phyloP scores from a whole-genome alignment of 768 basidiomycete species.

The Tulasnella sp. region DNA sequence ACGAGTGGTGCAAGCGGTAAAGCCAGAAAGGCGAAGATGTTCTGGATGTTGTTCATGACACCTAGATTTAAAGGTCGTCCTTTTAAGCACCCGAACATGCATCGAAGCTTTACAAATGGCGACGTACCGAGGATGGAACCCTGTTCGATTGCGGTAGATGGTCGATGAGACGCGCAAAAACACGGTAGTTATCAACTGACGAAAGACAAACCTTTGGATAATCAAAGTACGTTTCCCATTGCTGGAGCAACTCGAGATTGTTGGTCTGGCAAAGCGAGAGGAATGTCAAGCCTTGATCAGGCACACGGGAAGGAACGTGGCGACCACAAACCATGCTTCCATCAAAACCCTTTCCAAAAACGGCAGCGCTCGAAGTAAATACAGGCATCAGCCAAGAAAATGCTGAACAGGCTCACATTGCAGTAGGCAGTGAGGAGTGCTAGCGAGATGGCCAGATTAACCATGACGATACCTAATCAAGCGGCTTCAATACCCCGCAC shows the following conservation, averaged over 20 bases:
- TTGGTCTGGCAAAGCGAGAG: background rate
- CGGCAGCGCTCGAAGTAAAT: no score
- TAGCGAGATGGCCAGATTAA: background rate
- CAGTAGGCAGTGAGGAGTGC: constrained; percentile 15
- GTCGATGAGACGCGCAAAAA: background rate
- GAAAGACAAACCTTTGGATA: background rate
- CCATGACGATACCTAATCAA: constrained; percentile 3
- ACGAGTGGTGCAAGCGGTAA: constrained; percentile 51
- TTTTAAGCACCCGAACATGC: no score
- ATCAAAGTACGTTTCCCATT: constrained; percentile 13
- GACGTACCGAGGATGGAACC: constrained; percentile 1
- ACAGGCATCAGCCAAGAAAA: no score
- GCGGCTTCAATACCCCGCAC: no score
- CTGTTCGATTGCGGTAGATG: no score
- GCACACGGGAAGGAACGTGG: no score
- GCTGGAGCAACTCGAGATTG: constrained; percentile 5
- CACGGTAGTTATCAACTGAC: no score
- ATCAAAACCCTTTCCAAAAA: constrained; percentile 15
- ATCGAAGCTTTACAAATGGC: no score
- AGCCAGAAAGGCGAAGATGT: constrained; percentile 30
- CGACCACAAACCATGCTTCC: constrained; percentile 8
- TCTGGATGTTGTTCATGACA: constrained; percentile 9
- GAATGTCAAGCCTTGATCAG: background rate
- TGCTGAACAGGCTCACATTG: background rate
- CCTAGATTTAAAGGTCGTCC: background rate